A percentile compares a stretch with the other conserved stretches of the same genome.
Evolutionary conservation across 257 asterid species (phyloP).

Genomic region (Nicotiana tabacum): DNA sequence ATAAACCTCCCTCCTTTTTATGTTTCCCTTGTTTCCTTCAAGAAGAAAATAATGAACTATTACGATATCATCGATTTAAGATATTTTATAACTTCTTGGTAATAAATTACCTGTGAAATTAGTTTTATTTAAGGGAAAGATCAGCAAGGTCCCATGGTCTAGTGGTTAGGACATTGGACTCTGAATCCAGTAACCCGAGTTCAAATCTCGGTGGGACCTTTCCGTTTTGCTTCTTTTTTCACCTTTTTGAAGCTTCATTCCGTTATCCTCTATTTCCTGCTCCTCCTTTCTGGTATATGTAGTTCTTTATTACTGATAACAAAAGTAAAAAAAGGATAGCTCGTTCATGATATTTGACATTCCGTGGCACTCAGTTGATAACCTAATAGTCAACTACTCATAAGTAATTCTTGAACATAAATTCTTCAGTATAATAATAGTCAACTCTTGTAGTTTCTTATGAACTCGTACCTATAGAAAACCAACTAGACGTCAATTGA

Average conservation of each 20-base stretch:
- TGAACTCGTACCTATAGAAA: not conserved
- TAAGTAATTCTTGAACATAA: not conserved
- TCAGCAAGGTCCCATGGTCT: slow-evolving; percentile 30
- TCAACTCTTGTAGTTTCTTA: not conserved
- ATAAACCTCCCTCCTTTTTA: not conserved
- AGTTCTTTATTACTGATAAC: no score
- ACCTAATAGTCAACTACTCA: not conserved
- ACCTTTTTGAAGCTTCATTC: not conserved
- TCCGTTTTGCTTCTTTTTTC: not conserved
- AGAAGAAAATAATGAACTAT: not conserved
- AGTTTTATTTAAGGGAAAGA: not conserved
- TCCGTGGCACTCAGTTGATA: no score
- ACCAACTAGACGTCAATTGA: not conserved
- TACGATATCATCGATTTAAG: not conserved
- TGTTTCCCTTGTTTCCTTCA: not conserved
- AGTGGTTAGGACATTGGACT: slow-evolving; percentile 47
- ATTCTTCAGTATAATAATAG: not conserved
- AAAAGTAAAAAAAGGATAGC: no score
- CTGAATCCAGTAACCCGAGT: slow-evolving; percentile 52
- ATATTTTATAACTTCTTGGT: no score
- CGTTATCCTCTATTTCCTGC: not conserved
- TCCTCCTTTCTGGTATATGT: no score
- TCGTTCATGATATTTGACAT: no score
- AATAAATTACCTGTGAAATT: no score
- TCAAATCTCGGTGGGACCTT: slow-evolving; percentile 28